Base-by-base conservation (phyloP, 2,329 filamentous ascomycete genomes). In the Nemania sp. region DNA sequence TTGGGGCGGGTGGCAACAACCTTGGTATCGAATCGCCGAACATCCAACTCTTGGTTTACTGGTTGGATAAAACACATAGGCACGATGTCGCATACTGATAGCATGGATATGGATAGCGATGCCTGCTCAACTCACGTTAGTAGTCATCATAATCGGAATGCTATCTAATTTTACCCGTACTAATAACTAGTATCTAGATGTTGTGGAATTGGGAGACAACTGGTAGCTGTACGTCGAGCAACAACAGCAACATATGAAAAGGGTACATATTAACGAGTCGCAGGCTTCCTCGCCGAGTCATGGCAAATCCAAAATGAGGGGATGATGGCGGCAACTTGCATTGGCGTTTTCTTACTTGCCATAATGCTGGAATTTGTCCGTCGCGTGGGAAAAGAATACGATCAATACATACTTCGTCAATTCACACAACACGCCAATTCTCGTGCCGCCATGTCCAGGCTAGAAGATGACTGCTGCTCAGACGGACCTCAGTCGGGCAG, bases 161-260 rank as follows among this genome's bases (percentile, higher is more conserved):
- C 59, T 55, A 32, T 60, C 52, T 26, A 53, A 53, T 18, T 67
- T 64, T 60, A 65, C 49, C 54, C 57, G 58, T 45, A 60, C 71
- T 67, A 22, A 67, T 54, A 22, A n/a, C 62, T 32, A 62, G 55
- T 62, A 15, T 58, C 29, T 64, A 83, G 82, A 83, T 83, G 82
- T 72, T 82, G 20, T 82, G 80, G 80, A 83, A 83, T 71, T 83
- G 81, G 80, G 77, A 81, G 69, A 82, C 80, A 0, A 76, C 81
- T 65, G 80, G 80, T 62, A 75, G 80, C 35, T 83, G 81, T 77
- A 75, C 10, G 75, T 52, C 29, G n/a, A 62, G 45, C 26, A 62
- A 35, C 43, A 24, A 5, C 5, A 24, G 13, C 18, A 49, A 24
- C n/a, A 1, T 11, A 18, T 11, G 8, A 5, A 29, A 18, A 29